Evolutionary conservation across 768 basidiomycete species (phyloP).

Genomic region (Boletus rubescentipes): DNA sequence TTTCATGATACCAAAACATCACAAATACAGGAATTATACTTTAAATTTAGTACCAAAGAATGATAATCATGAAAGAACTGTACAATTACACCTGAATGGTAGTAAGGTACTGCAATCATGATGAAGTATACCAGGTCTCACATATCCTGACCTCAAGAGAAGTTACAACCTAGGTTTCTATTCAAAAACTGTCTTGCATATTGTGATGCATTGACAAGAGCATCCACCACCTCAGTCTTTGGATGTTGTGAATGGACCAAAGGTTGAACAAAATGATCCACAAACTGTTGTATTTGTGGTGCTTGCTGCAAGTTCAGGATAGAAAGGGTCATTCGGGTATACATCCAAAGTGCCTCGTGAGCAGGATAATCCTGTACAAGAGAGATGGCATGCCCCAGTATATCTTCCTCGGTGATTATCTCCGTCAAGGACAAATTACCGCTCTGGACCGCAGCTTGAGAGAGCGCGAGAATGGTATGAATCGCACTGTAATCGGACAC

Average conservation of each 20-base stretch:
- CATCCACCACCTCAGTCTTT: background rate
- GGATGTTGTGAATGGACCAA: conserved; percentile 1
- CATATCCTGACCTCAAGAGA: background rate
- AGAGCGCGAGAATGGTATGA: conserved; percentile 49
- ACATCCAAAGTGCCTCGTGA: conserved; percentile 67
- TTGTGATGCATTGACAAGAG: background rate
- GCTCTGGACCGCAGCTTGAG: conserved; percentile 15
- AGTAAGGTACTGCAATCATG: background rate
- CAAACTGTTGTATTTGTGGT: conserved; percentile 8
- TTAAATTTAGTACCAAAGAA: background rate
- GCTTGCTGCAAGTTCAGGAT: background rate
- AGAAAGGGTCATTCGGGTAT: conserved; percentile 23
- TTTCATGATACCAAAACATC: background rate
- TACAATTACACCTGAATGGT: background rate
- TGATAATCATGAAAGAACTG: too few species aligned
- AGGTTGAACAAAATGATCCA: conserved; percentile 18
- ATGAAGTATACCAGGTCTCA: background rate
- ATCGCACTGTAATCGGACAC: conserved; percentile 67
- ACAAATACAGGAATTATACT: too few species aligned
- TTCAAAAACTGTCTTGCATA: conserved; percentile 14
- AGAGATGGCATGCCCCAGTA: conserved; percentile 43
- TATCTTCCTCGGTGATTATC: conserved; percentile 2
- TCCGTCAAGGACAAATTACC: conserved; percentile 2
- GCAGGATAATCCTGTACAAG: conserved; percentile 52
- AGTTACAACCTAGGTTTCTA: background rate